Base-by-base conservation (phyloP, 78 protist genomes). In the Cavenderia fasciculata region DNA sequence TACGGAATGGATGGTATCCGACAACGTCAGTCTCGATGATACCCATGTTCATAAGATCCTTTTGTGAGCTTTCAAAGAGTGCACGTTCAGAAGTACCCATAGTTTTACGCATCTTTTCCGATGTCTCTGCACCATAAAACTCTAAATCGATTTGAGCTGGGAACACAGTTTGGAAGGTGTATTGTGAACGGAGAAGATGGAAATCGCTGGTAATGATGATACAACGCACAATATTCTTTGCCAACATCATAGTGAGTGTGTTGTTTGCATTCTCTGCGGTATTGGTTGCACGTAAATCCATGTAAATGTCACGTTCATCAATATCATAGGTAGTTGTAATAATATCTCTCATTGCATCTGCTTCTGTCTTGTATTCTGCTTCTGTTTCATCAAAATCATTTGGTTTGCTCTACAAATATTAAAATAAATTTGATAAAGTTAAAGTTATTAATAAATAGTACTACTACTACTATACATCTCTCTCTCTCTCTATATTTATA, bases 1-100 rank as follows among this genome's bases (percentile, higher is more conserved):
- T 82, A n/a, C 90, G 16, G 40, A 66, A 41, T 52, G 90, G 90
- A 47, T 82, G 90, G 40, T 82, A 82, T 2, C 90, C 90, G 1
- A 33, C 61, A 7, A 38, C n/a, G 47, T 16, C 47, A 40, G 11
- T 27, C 27, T 52, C 38, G n/a, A 82, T 25, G 2, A 71, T 34
- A 14, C 59, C 71, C 0, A 82, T 4, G 0, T 33, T 43, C 0
- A 38, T 69, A 12, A 82, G 73, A 82, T 82, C 90, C 12, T 16
- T 82, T 31, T 82, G 74, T n/a, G 44, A 21, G 27, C 47, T 44
- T 23, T 33, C 51, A 23, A 41, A 52, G 59, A 82, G 43, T 23
- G 29, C 29, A 23, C 47, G 56, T 41, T 82, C 90, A 21, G 14
- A 23, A 23, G 19, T 23, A n/a, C 31, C 21, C 29, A 11, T 52